Evolutionary conservation across 306 rosid genomes (phyloP).

Genomic region (Citrullus mucosospermus): DNA sequence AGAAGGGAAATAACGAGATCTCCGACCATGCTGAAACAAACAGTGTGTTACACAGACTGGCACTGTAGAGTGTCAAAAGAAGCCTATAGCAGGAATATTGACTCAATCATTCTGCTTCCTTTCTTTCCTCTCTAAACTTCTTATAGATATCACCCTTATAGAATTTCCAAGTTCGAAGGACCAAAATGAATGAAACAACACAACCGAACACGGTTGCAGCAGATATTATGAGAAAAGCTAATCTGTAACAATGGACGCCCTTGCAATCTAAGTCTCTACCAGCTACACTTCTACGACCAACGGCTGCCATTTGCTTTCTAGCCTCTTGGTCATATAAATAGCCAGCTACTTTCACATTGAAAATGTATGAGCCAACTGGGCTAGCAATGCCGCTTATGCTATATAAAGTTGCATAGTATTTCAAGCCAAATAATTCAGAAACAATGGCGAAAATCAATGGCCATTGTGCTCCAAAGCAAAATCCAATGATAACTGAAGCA

Average conservation of each 20-base stretch:
- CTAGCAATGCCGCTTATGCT: constrained; percentile 2
- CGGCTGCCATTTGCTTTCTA: neutral
- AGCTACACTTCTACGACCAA: neutral
- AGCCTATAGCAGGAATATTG: neutral
- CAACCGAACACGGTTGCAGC: neutral
- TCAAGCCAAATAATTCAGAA: constrained; percentile 5
- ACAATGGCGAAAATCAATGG: constrained; percentile 6
- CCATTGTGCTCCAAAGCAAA: constrained; percentile 5
- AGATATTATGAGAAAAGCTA: neutral
- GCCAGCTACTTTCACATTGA: constrained; percentile 5
- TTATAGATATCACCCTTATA: constrained; percentile 3
- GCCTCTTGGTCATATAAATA: constrained; percentile 6
- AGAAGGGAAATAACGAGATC: neutral
- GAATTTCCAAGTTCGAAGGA: neutral
- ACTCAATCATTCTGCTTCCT: neutral
- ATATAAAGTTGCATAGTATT: constrained; percentile 4
- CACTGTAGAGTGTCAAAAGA: neutral
- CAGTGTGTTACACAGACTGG: neutral
- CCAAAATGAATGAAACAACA: neutral
- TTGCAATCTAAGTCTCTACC: neutral
- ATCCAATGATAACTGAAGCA: constrained; percentile 3
- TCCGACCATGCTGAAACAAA: neutral
- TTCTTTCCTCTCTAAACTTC: constrained; percentile 1
- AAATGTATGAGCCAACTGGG: constrained; percentile 4
- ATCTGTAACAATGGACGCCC: neutral